These are phyloP conservation scores for Microsporum canis DNA, from an alignment of 2,329 filamentous ascomycete genomes.

Conservation along the genomic window DNA sequence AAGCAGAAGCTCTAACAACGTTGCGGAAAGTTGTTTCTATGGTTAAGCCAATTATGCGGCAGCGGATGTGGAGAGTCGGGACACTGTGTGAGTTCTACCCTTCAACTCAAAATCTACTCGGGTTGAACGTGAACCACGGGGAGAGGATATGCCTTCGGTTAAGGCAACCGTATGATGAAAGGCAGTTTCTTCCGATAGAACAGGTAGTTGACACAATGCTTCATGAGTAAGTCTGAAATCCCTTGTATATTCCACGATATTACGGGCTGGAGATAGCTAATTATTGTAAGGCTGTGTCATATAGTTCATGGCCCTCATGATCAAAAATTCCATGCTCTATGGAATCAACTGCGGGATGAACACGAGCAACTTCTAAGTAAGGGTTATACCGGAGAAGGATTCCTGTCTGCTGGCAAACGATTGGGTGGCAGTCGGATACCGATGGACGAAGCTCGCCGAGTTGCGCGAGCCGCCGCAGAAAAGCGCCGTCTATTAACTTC, in stretches of 20 bases:
- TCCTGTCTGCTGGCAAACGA: conserved; percentile 61
- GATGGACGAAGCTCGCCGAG: conserved; percentile 59
- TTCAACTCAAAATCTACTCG: conserved; percentile 58
- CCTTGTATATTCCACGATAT: background rate
- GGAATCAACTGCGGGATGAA: conserved; percentile 82
- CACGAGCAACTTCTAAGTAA: conserved; percentile 63
- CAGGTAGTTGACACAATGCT: conserved; percentile 81
- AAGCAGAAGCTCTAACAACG: conserved; percentile 45
- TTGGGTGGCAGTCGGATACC: conserved; percentile 60
- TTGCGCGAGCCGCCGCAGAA: conserved; percentile 64
- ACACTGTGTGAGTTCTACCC: conserved; percentile 80
- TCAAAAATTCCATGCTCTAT: conserved; percentile 67
- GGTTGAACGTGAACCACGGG: conserved; percentile 68
- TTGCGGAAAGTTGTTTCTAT: conserved; percentile 74
- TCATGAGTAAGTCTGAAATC: conserved; percentile 51
- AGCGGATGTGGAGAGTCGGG: conserved; percentile 66
- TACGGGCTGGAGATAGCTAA: conserved; percentile 11
- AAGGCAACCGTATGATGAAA: conserved; percentile 61
- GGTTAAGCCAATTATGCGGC: conserved; percentile 91
- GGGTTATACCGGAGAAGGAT: conserved; percentile 84
- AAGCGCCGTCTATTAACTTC: conserved; percentile 48
- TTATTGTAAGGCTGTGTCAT: conserved; percentile 53
- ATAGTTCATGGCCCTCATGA: conserved; percentile 77
- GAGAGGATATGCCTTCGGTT: conserved; percentile 72
- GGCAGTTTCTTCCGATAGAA: conserved; percentile 69